Evolutionary conservation across 1,284 basidiomycete species (phyloP).

Genomic region (Cutaneotrichosporon sp.): DNA sequence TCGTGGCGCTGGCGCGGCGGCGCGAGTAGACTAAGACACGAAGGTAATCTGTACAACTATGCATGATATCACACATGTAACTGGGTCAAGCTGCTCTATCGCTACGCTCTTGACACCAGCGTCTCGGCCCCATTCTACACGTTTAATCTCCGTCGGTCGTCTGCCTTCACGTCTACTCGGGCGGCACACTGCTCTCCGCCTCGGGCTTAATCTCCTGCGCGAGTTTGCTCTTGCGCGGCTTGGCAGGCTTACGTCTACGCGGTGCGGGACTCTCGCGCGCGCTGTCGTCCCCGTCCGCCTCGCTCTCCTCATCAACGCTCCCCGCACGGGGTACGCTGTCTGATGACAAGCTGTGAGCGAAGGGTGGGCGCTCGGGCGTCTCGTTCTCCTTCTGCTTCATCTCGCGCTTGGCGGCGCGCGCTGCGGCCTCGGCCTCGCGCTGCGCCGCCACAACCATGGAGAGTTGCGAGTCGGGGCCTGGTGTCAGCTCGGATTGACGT

Average conservation of each 20-base stretch:
- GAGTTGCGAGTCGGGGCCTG: constrained; percentile 44
- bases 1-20: constrained; percentile 57
- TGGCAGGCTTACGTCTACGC: constrained; percentile 16
- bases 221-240: constrained; percentile 45
- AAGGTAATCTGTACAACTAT: constrained; percentile 24
- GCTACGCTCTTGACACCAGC: background rate
- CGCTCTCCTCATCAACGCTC: constrained; percentile 21
- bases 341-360: constrained; percentile 18
- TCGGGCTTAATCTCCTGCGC: constrained; percentile 43
- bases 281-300: constrained; percentile 32
- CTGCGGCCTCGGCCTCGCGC: constrained; percentile 38
- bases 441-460: constrained; percentile 37
- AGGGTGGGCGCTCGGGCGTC: constrained; percentile 23
- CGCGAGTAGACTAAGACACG: constrained; percentile 6
- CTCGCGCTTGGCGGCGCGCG: constrained; percentile 26
- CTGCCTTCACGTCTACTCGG: background rate
- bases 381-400: constrained; percentile 16
- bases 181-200: constrained; percentile 7
- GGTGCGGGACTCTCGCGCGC: constrained; percentile 17
- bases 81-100: background rate
- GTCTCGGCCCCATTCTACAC: background rate
- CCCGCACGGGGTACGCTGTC: constrained; percentile 24
- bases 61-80: constrained; percentile 10
- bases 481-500: constrained; percentile 13
- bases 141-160: background rate